Base-by-base conservation (phyloP, 176 grass and related monocot species). In the Typha latifolia region DNA sequence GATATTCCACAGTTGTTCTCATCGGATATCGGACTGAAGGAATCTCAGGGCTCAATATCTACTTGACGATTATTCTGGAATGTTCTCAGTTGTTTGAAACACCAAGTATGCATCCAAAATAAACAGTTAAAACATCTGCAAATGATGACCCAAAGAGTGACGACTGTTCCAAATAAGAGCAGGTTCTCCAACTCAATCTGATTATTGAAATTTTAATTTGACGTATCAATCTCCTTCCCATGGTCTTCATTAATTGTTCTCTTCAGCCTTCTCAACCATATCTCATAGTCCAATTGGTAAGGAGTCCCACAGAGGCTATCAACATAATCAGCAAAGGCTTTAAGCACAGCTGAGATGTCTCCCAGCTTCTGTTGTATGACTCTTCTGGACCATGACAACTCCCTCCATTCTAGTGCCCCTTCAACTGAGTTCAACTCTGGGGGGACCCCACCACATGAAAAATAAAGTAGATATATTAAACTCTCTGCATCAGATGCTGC, bases 261-360 rank as follows among this genome's bases (percentile, higher is more conserved):
- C 61, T 80, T 74, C 53, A 97, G 76, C 70, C 85, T 83, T 80
- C 84, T 89, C 67, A 97, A 86, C 93, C 93, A 97, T 72, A 97
- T 97, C 21, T 97, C 88, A 66, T 97, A 97, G 77, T 97, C 82
- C 73, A 97, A 89, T 3, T 78, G 74, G 66, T 97, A 97, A 4
- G 93, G 88, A 4, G 88, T 96, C 43, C 88, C 88, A 10, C 93
- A 97, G 22, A 97, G 78, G 69, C 88, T 97, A 79, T 99, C 94
- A 32, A 90, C 94, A 81, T 99, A 99, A 87, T 99, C 94, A 12
- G 86, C 89, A 74, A 93, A 99, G 15, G 94, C 94, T 83, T 99
- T 99, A 66, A 99, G 64, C 64, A 92, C 94, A 16, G 89, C 94
- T 74, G 94, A 89, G 47, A 90, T 65, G 22, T 85, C 89, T 9